Evolutionary conservation across 2,329 filamentous ascomycete species (phyloP).

Genomic region (Parastagonospora nodorum): DNA sequence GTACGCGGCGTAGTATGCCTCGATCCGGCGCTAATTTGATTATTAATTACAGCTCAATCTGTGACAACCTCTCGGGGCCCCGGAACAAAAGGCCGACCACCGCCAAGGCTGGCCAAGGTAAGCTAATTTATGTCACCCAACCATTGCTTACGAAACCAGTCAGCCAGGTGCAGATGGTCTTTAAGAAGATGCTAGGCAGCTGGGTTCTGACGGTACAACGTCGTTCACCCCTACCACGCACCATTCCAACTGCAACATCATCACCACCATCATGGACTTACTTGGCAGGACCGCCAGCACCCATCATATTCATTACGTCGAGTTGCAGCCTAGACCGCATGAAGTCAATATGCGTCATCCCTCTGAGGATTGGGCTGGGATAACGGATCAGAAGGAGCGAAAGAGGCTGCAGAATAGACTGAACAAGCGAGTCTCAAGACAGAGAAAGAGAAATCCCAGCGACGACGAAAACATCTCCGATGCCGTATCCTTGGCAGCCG

Average conservation of each 20-base stretch:
- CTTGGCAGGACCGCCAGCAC: not conserved
- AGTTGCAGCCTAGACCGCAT: not conserved
- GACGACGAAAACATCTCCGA: not conserved
- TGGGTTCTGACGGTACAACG: not conserved
- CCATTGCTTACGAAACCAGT: not conserved
- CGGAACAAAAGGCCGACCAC: too few species aligned
- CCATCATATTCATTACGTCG: not conserved
- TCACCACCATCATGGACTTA: not conserved
- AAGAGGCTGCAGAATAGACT: not conserved
- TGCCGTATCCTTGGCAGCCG: not conserved
- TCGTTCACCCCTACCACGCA: not conserved
- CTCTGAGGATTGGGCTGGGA: not conserved
- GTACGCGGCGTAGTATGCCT: too few species aligned
- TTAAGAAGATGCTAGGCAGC: not conserved
- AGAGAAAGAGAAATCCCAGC: not conserved
- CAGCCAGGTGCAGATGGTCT: not conserved
- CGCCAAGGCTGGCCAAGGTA: not conserved
- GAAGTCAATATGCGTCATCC: not conserved
- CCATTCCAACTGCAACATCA: not conserved
- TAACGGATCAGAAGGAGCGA: not conserved
- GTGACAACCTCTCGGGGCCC: too few species aligned
- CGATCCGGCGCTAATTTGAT: too few species aligned
- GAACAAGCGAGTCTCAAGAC: not conserved
- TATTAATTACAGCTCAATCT: too few species aligned
- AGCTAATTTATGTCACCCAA: not conserved